Base-by-base conservation (phyloP, 139 green algal genomes). In the Chlamydomonas schloesseri region DNA sequence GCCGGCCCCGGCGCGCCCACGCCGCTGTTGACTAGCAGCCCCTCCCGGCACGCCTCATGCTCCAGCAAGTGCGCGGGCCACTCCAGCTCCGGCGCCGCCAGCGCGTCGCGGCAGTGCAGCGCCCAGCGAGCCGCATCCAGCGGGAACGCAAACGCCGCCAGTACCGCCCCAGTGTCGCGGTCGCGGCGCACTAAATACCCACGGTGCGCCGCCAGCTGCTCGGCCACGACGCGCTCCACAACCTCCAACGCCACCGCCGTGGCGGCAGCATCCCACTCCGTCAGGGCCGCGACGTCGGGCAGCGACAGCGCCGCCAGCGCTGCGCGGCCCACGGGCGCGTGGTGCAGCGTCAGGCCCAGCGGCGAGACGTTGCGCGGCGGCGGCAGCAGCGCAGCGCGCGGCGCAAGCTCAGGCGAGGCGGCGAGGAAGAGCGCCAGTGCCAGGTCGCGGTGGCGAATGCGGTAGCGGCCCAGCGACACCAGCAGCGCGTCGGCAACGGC, bases 101-200 rank as follows among this genome's bases (percentile, higher is more conserved):
- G 77, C 37, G 74, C 15, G 17, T 73, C 46, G 2, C 77, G 77
- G 64, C 77, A 84, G 42, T 33, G 15, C 28, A 84, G 65, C 64
- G 77, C 77, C 77, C 77, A 84, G 42, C 77, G 77, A 10, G 29
- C 77, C 11, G 77, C 77, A 29, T 84, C 77, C 28, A 84, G 77
- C 64, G 77, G 42, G 46, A 65, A 84, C 5, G 77, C 77, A 26
- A 84, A 84, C 14, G 64, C 77, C 28, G 77, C 77, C 5, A 8
- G 58, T 1, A 67, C 5, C 28, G 5, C 23, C 3, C 18, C 29
- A 17, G 5, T 17, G n/a, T 65, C 42, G 28, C 28, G 55, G 46
- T 84, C 77, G 26, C 14, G 14, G 20, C 57, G 55, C 8, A 84
- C 37, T 29, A 84, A 31, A 23, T 53, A 84, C 17, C 77, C 77